Conservation (phyloP, 495 filamentous ascomycete genomes). For the Penicillium riverlandense region DNA sequence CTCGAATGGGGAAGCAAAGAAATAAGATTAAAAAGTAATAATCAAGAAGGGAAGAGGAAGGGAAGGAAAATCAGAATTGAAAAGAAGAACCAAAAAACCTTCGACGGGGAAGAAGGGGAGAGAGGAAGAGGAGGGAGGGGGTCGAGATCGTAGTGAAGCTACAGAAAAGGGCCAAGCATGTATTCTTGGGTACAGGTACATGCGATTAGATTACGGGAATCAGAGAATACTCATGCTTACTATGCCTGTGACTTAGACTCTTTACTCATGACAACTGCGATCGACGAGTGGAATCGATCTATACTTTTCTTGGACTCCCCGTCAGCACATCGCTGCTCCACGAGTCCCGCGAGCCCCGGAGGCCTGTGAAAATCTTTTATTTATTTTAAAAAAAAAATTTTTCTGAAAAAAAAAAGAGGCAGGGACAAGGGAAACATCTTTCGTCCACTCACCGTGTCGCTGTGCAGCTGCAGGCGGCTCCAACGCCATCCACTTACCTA, state of each 20-base stretch:
- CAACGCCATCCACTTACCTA: too few species aligned
- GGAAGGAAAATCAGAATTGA: constrained; percentile 6
- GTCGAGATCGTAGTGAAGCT: constrained; percentile 5
- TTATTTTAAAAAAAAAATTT: too few species aligned
- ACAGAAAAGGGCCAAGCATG: constrained; percentile 16
- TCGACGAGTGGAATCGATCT: constrained; percentile 22
- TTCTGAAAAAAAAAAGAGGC: too few species aligned
- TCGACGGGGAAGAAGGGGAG: constrained; percentile 4
- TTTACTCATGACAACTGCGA: constrained; percentile 9
- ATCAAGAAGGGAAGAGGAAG: constrained; percentile 1
- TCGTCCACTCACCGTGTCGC: too few species aligned
- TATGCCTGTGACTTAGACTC: constrained; percentile 7
- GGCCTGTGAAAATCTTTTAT: too few species aligned
- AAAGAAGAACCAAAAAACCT: constrained; percentile 3
- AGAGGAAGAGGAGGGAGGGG: constrained; percentile 1
- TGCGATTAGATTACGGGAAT: background rate
- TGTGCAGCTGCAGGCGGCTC: too few species aligned
- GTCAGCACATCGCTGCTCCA: background rate
- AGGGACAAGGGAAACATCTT: too few species aligned
- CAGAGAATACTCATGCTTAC: background rate
- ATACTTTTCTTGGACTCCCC: constrained; percentile 14
- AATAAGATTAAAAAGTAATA: too few species aligned
- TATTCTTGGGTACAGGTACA: constrained; percentile 6
- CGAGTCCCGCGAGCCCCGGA: too few species aligned
- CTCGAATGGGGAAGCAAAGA: too few species aligned